Conservation (phyloP, 257 asterid species). For the Hygrophila difformis region DNA sequence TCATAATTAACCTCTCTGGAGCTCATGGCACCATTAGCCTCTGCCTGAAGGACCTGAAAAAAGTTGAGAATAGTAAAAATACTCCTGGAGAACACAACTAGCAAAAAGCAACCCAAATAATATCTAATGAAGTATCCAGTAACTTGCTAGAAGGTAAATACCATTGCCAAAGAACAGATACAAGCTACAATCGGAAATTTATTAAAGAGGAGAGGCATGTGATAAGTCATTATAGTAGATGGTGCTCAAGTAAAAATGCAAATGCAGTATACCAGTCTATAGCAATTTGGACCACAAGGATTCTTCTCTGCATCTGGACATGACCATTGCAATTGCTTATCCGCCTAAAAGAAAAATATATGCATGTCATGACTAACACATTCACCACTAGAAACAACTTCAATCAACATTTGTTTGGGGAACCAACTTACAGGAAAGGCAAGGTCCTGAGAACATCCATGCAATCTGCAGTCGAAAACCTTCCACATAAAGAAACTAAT, state of each 20-base stretch:
- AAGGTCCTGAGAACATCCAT: conserved; percentile 95
- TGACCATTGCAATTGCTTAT: conserved; percentile 46
- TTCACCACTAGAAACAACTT: conserved; percentile 13
- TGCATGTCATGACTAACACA: conserved; percentile 10
- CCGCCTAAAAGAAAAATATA: conserved; percentile 25
- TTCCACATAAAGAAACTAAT: conserved; percentile 25
- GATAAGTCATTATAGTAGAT: conserved; percentile 4
- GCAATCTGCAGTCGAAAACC: conserved; percentile 93
- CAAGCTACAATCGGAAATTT: conserved; percentile 7
- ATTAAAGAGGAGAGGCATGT: conserved; percentile 2
- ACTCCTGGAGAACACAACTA: conserved; percentile 15
- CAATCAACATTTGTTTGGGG: conserved; percentile 11
- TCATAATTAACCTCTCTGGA: conserved; percentile 31
- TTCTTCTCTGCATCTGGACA: conserved; percentile 48
- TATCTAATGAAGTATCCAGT: conserved; percentile 6
- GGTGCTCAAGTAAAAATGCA: conserved; percentile 14
- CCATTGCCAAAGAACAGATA: conserved; percentile 8
- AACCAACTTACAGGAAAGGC: conserved; percentile 60
- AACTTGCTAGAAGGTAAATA: background rate
- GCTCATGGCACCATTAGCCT: conserved; percentile 28
- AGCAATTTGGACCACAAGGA: conserved; percentile 77
- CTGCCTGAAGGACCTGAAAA: conserved; percentile 43
- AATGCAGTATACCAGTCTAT: conserved; percentile 42
- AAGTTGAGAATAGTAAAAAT: conserved; percentile 2
- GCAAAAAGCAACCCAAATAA: conserved; percentile 2